These are phyloP conservation scores for Ogataea methanolica DNA, from an alignment of 805 yeast species.

Conservation along the genomic window DNA sequence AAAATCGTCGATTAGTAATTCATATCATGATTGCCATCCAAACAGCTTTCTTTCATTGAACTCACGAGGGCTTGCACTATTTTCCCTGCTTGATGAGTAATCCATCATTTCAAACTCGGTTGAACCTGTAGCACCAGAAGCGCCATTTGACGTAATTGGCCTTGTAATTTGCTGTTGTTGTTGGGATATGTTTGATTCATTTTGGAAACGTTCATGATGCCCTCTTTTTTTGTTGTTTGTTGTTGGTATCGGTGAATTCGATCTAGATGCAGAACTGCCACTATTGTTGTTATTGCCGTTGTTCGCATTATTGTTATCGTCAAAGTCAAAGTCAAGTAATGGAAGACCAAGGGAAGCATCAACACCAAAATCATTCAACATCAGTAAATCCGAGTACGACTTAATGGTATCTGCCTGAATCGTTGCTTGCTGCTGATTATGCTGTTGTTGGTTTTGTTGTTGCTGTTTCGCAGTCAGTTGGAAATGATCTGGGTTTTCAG, in stretches of 20 bases:
- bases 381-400: slow-evolving; percentile 27
- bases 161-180: not conserved
- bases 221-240: not conserved
- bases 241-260: not conserved
- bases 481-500: not conserved
- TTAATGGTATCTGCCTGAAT: slow-evolving; percentile 10
- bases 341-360: slow-evolving; percentile 79
- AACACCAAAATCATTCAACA: slow-evolving; percentile 60
- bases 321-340: slow-evolving; percentile 46
- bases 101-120: slow-evolving; percentile 1
- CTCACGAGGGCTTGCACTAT: slow-evolving; percentile 5
- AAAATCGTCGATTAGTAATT: not conserved
- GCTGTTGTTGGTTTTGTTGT: slow-evolving; percentile 14
- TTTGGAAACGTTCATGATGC: not conserved
- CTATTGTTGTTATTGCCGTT: not conserved
- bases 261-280: not conserved
- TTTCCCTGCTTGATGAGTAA: slow-evolving; percentile 4
- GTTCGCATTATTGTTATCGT: not conserved
- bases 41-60: slow-evolving; percentile 1
- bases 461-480: slow-evolving; percentile 13
- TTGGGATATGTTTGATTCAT: not conserved
- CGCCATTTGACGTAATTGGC: not conserved
- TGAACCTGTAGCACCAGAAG: not conserved
- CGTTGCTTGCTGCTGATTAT: slow-evolving; percentile 11
- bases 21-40: not conserved